phyloP scores from a whole-genome alignment of 306 rosid genomes.

The Potentilla sterilis region DNA sequence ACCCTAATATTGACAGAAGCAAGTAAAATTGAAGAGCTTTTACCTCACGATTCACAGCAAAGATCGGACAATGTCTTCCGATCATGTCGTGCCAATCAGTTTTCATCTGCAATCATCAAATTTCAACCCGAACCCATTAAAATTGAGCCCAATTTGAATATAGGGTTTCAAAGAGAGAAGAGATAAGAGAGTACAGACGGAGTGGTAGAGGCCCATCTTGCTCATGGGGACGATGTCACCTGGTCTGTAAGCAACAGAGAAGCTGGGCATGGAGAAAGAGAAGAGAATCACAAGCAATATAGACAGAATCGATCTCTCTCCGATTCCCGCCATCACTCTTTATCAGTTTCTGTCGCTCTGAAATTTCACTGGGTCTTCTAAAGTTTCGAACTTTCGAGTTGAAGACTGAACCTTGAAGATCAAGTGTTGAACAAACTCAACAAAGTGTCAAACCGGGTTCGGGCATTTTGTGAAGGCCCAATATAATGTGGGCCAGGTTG shows the following conservation, averaged over 20 bases:
- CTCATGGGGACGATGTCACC: constrained; percentile 94
- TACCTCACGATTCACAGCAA: constrained; percentile 95
- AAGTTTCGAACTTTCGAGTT: not conserved
- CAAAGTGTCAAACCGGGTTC: too few species aligned
- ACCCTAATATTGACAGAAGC: constrained; percentile 21
- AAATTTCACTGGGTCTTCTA: not conserved
- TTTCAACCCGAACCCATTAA: constrained; percentile 1
- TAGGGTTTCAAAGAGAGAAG: not conserved
- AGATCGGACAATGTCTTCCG: constrained; percentile 90
- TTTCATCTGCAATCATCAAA: constrained; percentile 54
- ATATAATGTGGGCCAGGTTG: too few species aligned
- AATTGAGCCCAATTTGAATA: constrained; percentile 1
- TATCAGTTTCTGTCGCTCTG: not conserved
- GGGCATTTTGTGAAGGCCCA: too few species aligned
- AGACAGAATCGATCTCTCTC: constrained; percentile 21
- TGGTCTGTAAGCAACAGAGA: constrained; percentile 58
- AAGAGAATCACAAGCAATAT: constrained; percentile 25
- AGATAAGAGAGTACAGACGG: constrained; percentile 50
- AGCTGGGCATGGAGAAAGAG: constrained; percentile 20
- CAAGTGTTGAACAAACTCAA: too few species aligned
- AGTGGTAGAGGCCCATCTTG: constrained; percentile 97
- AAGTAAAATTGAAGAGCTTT: constrained; percentile 18
- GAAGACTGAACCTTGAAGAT: too few species aligned
- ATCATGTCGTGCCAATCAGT: constrained; percentile 90
- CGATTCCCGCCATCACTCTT: constrained; percentile 32